Conservation (phyloP, 2,329 filamentous ascomycete genomes). For the Cytospora paraplurivora region DNA sequence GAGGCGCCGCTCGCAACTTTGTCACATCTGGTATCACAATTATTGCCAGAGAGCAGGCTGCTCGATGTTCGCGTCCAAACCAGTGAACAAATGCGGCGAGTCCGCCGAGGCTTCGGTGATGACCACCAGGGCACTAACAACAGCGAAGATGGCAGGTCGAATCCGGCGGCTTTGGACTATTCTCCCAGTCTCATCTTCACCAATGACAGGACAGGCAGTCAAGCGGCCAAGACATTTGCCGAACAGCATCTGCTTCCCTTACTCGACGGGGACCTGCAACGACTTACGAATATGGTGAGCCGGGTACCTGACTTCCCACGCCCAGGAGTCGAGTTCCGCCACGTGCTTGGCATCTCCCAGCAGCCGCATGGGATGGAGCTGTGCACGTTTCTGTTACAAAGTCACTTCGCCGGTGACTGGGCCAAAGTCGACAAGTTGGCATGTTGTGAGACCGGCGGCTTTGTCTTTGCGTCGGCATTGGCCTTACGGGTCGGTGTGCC, state of each 20-base stretch:
- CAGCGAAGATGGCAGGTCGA: constrained; percentile 31
- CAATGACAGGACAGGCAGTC: constrained; percentile 50
- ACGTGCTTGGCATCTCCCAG: constrained; percentile 59
- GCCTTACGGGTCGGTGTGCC: constrained; percentile 44
- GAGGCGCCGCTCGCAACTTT: constrained; percentile 56
- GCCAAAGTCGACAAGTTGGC: constrained; percentile 46
- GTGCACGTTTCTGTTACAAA: constrained; percentile 52
- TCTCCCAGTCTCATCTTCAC: constrained; percentile 51
- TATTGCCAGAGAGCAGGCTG: constrained; percentile 54
- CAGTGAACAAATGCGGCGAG: constrained; percentile 39
- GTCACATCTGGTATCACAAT: constrained; percentile 58
- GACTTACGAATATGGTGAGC: constrained; percentile 53
- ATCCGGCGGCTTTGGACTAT: constrained; percentile 34
- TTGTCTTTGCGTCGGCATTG: constrained; percentile 56
- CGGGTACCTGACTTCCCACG: constrained; percentile 53
- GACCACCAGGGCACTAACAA: constrained; percentile 28
- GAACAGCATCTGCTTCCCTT: constrained; percentile 46
- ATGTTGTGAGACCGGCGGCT: constrained; percentile 60
- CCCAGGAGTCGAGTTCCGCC: constrained; percentile 55
- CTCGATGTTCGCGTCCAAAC: constrained; percentile 56
- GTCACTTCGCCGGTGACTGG: constrained; percentile 52
- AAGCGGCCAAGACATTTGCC: constrained; percentile 46
- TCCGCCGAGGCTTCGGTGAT: constrained; percentile 38
- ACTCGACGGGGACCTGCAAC: constrained; percentile 47
- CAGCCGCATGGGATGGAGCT: constrained; percentile 52